A percentile compares a stretch with the other conserved stretches of the same genome.
Conservation (phyloP, 371 early-diverging fungal genomes). For the Thermomucor indicae-seudaticae region DNA sequence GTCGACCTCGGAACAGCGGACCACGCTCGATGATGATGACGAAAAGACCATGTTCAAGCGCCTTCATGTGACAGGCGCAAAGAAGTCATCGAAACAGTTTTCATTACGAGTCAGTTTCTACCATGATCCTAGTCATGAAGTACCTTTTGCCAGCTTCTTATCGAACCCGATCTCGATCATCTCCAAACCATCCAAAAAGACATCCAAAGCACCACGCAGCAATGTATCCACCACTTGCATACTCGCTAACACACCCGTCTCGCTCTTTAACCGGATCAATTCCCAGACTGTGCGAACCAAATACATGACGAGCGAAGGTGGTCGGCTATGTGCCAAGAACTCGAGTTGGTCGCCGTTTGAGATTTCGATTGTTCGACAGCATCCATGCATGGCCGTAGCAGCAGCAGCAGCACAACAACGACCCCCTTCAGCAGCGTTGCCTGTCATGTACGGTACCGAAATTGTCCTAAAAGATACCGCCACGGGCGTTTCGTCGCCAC, state of each 20-base stretch:
- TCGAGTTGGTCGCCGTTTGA: constrained; percentile 76
- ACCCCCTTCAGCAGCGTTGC: constrained; percentile 12
- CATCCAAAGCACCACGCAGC: constrained; percentile 73
- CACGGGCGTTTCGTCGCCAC: constrained; percentile 64
- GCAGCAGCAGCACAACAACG: not conserved
- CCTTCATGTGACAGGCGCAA: constrained; percentile 73
- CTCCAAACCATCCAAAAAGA: constrained; percentile 86
- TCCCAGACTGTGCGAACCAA: constrained; percentile 85
- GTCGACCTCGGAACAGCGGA: constrained; percentile 48
- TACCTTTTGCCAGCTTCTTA: constrained; percentile 53
- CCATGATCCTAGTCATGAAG: not conserved
- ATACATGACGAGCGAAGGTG: constrained; percentile 61
- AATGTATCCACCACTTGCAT: constrained; percentile 61
- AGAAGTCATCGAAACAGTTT: constrained; percentile 77
- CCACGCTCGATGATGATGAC: constrained; percentile 48
- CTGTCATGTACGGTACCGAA: constrained; percentile 73
- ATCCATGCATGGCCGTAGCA: constrained; percentile 28
- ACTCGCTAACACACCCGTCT: constrained; percentile 60
- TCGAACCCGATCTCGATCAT: constrained; percentile 76
- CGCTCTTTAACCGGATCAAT: constrained; percentile 76
- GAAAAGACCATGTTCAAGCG: constrained; percentile 57
- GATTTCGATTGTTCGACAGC: constrained; percentile 55
- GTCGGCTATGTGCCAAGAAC: constrained; percentile 67
- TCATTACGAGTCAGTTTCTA: constrained; percentile 56
- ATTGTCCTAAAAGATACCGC: constrained; percentile 63